Conservation (phyloP, 176 grass and related monocot species). For the Zoysia japonica region DNA sequence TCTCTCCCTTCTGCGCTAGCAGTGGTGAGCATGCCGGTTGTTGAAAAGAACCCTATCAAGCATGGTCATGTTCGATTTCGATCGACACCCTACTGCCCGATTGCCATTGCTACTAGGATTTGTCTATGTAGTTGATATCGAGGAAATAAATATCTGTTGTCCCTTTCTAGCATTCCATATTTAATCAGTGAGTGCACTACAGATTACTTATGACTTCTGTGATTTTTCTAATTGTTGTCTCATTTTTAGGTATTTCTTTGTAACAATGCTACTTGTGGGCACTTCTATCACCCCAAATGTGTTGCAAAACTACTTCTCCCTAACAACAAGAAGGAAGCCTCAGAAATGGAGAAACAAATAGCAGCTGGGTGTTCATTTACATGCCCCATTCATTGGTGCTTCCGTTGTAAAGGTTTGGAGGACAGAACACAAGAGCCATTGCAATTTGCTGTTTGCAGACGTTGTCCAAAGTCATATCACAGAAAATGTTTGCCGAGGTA, state of each 20-base stretch:
- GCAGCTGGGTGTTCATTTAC: conserved; percentile 67
- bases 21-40: no score
- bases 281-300: conserved; percentile 94
- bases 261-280: conserved; percentile 92
- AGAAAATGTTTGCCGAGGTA: conserved; percentile 92
- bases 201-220: neutral
- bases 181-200: conserved; percentile 34
- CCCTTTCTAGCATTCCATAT: neutral
- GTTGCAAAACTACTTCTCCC: conserved; percentile 61
- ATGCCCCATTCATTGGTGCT: conserved; percentile 82
- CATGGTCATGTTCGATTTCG: neutral
- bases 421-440: conserved; percentile 55
- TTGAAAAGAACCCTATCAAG: no score
- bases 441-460: conserved; percentile 90
- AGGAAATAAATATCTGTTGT: conserved; percentile 5
- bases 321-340: conserved; percentile 49
- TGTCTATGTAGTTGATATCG: conserved; percentile 12
- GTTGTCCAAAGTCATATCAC: conserved; percentile 88
- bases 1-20: no score
- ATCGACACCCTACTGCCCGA: neutral
- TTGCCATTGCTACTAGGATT: neutral
- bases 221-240: conserved; percentile 36
- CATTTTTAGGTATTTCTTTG: conserved; percentile 83
- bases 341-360: conserved; percentile 64
- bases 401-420: conserved; percentile 70